These are phyloP conservation scores for Nannochloropsis salina DNA, from an alignment of 108 stramenopile species.

Conservation along the genomic window DNA sequence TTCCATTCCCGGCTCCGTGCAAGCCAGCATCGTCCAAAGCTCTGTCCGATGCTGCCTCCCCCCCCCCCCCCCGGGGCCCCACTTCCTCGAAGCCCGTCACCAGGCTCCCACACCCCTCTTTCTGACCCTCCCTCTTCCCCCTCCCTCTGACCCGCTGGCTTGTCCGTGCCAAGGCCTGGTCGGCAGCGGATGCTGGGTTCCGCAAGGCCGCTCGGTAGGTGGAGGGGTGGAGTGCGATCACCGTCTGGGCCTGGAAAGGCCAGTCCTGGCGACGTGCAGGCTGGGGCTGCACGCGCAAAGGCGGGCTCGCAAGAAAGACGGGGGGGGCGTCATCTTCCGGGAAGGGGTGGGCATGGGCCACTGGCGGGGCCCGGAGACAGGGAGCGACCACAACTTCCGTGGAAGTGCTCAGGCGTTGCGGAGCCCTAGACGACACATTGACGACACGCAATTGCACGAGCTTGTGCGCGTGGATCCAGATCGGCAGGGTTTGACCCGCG, in stretches of 20 bases:
- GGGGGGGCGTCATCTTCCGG: background rate
- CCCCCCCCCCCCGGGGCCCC: background rate
- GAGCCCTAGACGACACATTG: background rate
- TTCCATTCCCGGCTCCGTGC: no score
- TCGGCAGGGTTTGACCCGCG: slow-evolving; percentile 37
- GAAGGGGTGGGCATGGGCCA: background rate
- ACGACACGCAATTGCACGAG: slow-evolving; percentile 33
- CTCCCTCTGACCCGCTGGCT: background rate
- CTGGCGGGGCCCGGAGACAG: background rate
- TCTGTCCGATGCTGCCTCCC: no score
- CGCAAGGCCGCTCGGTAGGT: background rate
- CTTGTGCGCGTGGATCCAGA: slow-evolving; percentile 37
- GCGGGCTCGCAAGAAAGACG: background rate
- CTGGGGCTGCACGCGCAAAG: slow-evolving; percentile 4
- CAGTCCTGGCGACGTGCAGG: background rate
- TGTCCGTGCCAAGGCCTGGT: background rate
- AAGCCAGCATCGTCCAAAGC: no score
- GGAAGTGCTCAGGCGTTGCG: slow-evolving; percentile 26
- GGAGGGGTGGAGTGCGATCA: background rate
- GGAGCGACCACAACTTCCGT: slow-evolving; percentile 34
- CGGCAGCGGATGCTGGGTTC: no score
- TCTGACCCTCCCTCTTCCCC: background rate
- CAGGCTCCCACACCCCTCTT: background rate
- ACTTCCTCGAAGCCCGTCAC: background rate
- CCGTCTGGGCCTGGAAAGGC: background rate